Conservation (phyloP, 129 eudicot species). For the Helichrysum umbraculigerum region DNA sequence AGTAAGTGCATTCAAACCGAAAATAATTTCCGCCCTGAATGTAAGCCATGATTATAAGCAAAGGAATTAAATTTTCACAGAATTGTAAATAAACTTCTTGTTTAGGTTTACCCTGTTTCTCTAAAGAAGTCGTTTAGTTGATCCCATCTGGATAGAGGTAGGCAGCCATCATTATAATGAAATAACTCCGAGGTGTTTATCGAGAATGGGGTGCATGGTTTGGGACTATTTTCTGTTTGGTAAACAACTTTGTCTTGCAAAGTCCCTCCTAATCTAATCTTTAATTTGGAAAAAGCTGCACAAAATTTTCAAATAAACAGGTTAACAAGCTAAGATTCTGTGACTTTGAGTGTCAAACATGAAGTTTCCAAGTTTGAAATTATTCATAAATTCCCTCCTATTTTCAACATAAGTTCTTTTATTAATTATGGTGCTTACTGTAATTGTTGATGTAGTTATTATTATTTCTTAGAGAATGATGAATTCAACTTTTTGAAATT, state of each 20-base stretch:
- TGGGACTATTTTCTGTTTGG: conserved; percentile 45
- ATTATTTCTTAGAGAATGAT: background rate
- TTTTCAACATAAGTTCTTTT: conserved; percentile 12
- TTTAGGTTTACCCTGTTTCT: conserved; percentile 60
- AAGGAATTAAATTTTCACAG: background rate
- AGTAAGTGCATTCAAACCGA: conserved; percentile 81
- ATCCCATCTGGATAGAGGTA: conserved; percentile 87
- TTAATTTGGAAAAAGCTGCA: conserved; percentile 85
- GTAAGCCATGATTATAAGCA: background rate
- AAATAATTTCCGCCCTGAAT: conserved; percentile 68
- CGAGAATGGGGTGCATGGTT: conserved; percentile 59
- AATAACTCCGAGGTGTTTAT: conserved; percentile 51
- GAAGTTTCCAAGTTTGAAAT: conserved; percentile 16
- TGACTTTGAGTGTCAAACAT: conserved; percentile 10
- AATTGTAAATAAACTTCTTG: background rate
- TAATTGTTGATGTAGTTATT: background rate
- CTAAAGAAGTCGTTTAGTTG: conserved; percentile 59
- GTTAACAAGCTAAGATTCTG: conserved; percentile 20
- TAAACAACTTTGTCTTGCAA: conserved; percentile 79
- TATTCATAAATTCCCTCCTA: background rate
- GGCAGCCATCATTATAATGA: conserved; percentile 64
- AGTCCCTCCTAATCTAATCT: conserved; percentile 93
- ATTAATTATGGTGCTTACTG: conserved; percentile 1
- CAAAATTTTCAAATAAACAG: conserved; percentile 17
- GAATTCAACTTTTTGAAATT: background rate